Conservation (phyloP, 2,329 filamentous ascomycete genomes). For the Karstenula rhodostoma region DNA sequence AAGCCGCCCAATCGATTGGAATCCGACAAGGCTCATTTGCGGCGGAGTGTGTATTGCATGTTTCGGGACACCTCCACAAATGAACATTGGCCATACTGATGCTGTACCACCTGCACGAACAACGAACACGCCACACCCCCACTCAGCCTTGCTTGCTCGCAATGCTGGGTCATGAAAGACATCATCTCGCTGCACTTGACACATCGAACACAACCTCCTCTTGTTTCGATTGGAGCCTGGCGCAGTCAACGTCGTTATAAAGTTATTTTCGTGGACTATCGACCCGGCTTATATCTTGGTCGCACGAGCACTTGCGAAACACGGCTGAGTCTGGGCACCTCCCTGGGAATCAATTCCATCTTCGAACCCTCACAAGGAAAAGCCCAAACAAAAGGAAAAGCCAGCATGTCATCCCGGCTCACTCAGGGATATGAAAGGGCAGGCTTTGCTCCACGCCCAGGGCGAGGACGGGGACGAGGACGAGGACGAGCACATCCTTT, state of each 20-base stretch:
- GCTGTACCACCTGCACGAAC: conserved; percentile 29
- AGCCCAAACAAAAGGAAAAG: background rate
- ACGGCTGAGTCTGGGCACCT: background rate
- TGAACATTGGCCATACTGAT: conserved; percentile 21
- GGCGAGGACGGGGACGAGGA: conserved; percentile 30
- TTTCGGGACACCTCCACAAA: conserved; percentile 22
- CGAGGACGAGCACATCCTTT: conserved; percentile 25
- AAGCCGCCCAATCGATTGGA: conserved; percentile 38
- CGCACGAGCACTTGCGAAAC: background rate
- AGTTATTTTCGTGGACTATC: background rate
- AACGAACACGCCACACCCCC: conserved; percentile 29
- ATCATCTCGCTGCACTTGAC: background rate
- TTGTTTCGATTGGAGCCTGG: background rate
- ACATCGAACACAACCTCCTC: background rate
- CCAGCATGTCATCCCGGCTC: conserved; percentile 18
- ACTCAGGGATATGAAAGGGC: conserved; percentile 24
- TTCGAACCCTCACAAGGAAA: background rate
- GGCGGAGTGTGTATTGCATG: conserved; percentile 18
- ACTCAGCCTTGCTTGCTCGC: conserved; percentile 36
- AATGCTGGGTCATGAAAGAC: conserved; percentile 14
- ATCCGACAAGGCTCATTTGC: conserved; percentile 12
- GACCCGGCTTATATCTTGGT: background rate
- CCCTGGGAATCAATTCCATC: too few relatives aligned
- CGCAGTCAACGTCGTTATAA: background rate
- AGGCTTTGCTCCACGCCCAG: conserved; percentile 34